phyloP scores from a whole-genome alignment of 805 yeast genomes.

The Martiniozyma abietophila region DNA sequence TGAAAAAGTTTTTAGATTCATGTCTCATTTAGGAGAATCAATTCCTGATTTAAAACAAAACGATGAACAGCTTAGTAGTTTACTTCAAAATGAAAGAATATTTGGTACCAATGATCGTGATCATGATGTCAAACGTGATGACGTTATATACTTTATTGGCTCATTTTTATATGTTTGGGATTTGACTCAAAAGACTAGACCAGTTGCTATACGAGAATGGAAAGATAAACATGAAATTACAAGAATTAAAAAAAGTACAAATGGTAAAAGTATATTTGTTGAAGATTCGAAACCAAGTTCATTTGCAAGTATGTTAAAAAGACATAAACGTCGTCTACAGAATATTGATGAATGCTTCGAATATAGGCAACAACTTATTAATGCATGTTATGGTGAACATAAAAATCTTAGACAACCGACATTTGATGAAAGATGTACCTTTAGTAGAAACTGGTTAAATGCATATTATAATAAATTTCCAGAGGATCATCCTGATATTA shows the following conservation, averaged over 20 bases:
- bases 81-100: slow-evolving; percentile 75
- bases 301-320: slow-evolving; percentile 12
- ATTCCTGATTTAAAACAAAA: slow-evolving; percentile 17
- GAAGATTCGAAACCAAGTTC: slow-evolving; percentile 35
- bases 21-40: slow-evolving; percentile 49
- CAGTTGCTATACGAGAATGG: slow-evolving; percentile 83
- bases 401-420: slow-evolving; percentile 4
- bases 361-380: slow-evolving; percentile 24
- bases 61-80: slow-evolving; percentile 37
- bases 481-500: slow-evolving; percentile 4
- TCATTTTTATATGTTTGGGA: slow-evolving; percentile 76
- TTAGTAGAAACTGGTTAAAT: slow-evolving; percentile 17
- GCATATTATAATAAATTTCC: slow-evolving; percentile 10
- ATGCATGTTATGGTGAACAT: slow-evolving; percentile 16
- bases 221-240: slow-evolving; percentile 41
- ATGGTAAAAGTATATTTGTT: slow-evolving; percentile 81
- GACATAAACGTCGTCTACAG: slow-evolving; percentile 24
- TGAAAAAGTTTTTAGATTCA: slow-evolving; percentile 75
- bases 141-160: slow-evolving; percentile 69
- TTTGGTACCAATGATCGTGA: slow-evolving; percentile 87
- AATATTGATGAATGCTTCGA: slow-evolving; percentile 26
- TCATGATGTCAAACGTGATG: slow-evolving; percentile 76
- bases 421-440: slow-evolving; percentile 20
- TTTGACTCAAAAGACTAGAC: slow-evolving; percentile 64
- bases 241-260: slow-evolving; percentile 46